These are phyloP conservation scores for Pyricularia sp. DNA, from an alignment of 2,329 filamentous ascomycete species.

Conservation along the genomic window DNA sequence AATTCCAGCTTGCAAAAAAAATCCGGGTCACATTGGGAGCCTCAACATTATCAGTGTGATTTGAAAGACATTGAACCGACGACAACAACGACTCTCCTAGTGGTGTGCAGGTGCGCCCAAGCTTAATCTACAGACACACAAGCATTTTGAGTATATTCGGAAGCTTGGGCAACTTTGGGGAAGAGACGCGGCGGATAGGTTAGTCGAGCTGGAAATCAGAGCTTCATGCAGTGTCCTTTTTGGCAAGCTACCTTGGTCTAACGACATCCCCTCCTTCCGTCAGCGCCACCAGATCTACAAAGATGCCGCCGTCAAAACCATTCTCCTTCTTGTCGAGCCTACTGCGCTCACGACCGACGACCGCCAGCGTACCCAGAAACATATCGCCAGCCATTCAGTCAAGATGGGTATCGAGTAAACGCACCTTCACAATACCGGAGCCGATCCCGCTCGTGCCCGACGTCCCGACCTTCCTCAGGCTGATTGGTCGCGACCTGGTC, in stretches of 20 bases:
- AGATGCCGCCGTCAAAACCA: background rate
- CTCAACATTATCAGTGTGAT: background rate
- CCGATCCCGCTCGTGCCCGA: slow-evolving; percentile 84
- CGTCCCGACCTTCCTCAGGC: slow-evolving; percentile 72
- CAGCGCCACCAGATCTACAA: background rate
- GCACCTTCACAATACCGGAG: slow-evolving; percentile 36
- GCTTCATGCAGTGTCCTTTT: background rate
- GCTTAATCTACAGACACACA: background rate
- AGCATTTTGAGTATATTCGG: background rate
- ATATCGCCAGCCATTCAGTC: slow-evolving; percentile 19
- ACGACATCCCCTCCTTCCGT: background rate
- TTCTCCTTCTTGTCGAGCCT: background rate
- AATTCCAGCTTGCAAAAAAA: background rate
- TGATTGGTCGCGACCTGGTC: slow-evolving; percentile 82
- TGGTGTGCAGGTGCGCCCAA: background rate
- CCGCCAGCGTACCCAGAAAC: slow-evolving; percentile 18
- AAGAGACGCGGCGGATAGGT: background rate
- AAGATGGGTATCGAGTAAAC: slow-evolving; percentile 33
- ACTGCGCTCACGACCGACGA: background rate
- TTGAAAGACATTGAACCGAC: background rate
- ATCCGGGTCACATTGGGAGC: background rate
- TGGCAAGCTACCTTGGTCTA: background rate
- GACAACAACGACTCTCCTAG: background rate
- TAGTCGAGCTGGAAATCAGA: background rate
- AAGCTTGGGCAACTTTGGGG: background rate